A percentile compares a stretch with the other conserved stretches of the same genome.
These are phyloP conservation scores for Arxiozyma telluris DNA, from an alignment of 1,139 yeast genomes.

Conservation along the genomic window DNA sequence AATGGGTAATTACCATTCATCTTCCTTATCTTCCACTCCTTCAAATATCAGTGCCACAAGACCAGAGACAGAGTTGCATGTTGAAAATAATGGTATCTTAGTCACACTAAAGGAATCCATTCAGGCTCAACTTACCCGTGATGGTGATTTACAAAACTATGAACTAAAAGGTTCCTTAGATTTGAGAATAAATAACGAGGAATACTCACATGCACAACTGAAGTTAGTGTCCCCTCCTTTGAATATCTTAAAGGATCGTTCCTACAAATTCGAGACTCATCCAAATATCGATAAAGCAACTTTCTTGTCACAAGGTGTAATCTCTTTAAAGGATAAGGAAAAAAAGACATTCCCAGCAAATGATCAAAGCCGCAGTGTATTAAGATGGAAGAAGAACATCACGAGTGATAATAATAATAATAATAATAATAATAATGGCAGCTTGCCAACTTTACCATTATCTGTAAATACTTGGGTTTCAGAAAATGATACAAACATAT, in stretches of 20 bases:
- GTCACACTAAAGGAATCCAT: constrained; percentile 71
- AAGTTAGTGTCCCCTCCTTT: constrained; percentile 39
- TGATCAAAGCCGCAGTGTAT: constrained; percentile 81
- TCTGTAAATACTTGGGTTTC: constrained; percentile 81
- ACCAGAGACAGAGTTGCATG: constrained; percentile 23
- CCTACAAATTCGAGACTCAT: constrained; percentile 78
- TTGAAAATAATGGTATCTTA: constrained; percentile 64
- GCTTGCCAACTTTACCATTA: constrained; percentile 53
- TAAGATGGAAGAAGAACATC: constrained; percentile 78
- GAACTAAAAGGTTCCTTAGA: constrained; percentile 90
- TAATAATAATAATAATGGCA: constrained; percentile 34
- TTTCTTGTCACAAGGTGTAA: constrained; percentile 48
- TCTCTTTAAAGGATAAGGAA: constrained; percentile 63
- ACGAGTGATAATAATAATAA: constrained; percentile 47
- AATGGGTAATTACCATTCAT: neutral
- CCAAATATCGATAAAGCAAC: constrained; percentile 83
- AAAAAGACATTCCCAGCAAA: constrained; percentile 80
- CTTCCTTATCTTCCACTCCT: neutral
- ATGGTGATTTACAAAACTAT: constrained; percentile 64
- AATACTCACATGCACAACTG: constrained; percentile 57
- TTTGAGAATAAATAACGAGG: constrained; percentile 70
- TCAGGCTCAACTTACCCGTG: constrained; percentile 70
- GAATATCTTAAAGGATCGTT: constrained; percentile 17
- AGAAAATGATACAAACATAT: constrained; percentile 40
- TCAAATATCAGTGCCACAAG: constrained; percentile 5